Percentiles rank a stretch among this genome's conserved stretches.
phyloP scores from a whole-genome alignment of 2,329 filamentous ascomycete genomes.

The Bipolaris cookei region DNA sequence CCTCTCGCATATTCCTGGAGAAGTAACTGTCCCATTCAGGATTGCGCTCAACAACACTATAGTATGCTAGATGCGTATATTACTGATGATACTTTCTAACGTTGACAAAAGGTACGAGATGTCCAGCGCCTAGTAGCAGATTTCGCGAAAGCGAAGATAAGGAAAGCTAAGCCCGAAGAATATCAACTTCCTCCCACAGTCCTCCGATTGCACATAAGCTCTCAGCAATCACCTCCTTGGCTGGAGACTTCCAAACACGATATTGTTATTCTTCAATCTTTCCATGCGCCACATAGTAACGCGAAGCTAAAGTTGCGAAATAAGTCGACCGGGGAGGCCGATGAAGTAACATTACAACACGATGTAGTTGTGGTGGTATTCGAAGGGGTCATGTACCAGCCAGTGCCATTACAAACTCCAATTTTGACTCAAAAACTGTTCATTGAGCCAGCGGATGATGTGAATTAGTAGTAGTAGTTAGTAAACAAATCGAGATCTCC shows the following conservation, averaged over 20 bases:
- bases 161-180: conserved; percentile 4
- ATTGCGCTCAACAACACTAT: conserved; percentile 5
- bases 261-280: conserved; percentile 1
- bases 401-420: not conserved
- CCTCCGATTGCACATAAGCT: not conserved
- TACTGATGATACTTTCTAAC: not conserved
- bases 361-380: conserved; percentile 1
- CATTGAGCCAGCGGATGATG: conserved; percentile 1
- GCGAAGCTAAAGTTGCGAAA: conserved; percentile 7
- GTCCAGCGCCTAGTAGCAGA: conserved; percentile 2
- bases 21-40: conserved; percentile 2
- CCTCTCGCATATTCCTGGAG: conserved; percentile 4
- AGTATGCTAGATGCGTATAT: not conserved
- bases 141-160: conserved; percentile 7
- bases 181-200: conserved; percentile 6
- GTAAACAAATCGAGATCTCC: conserved; percentile 1
- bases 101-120: not conserved
- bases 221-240: not conserved
- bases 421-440: conserved; percentile 2
- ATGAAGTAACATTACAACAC: conserved; percentile 2
- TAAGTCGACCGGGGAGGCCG: not conserved
- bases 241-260: conserved; percentile 4
- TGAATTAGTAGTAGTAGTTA: conserved; percentile 1
- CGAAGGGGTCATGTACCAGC: conserved; percentile 3
- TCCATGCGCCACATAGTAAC: not conserved